These are phyloP conservation scores for Arachis stenosperma DNA, from an alignment of 306 rosid genomes.

Conservation along the genomic window DNA sequence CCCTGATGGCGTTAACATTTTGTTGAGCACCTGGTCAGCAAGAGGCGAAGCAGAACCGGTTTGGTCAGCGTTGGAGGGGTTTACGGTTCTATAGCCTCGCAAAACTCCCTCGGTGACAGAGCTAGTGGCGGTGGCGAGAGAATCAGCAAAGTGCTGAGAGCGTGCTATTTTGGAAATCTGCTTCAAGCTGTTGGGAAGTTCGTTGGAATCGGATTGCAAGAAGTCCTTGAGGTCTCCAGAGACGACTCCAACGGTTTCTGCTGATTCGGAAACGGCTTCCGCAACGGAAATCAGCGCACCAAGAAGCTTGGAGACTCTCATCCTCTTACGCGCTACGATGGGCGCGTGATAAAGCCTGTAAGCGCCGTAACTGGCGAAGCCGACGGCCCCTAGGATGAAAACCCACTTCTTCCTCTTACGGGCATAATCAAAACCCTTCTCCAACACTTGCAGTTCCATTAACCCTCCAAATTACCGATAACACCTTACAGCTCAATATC, in stretches of 20 bases:
- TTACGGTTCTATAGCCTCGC: constrained; percentile 49
- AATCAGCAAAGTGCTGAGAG: constrained; percentile 63
- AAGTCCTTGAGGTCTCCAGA: constrained; percentile 73
- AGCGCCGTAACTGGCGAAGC: constrained; percentile 62
- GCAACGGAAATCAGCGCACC: constrained; percentile 62
- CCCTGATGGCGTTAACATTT: constrained; percentile 63
- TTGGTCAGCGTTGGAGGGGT: constrained; percentile 23
- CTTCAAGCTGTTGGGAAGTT: constrained; percentile 69
- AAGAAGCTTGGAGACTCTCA: constrained; percentile 56
- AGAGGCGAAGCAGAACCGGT: constrained; percentile 32
- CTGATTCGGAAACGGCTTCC: constrained; percentile 65
- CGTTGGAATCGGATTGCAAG: constrained; percentile 68
- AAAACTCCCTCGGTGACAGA: constrained; percentile 62
- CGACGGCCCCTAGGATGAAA: constrained; percentile 51
- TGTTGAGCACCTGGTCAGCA: constrained; percentile 56
- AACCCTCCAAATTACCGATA: constrained; percentile 15
- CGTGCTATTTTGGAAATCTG: constrained; percentile 71
- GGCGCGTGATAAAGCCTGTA: constrained; percentile 64
- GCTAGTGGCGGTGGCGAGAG: constrained; percentile 56
- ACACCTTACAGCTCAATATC: constrained; percentile 20
- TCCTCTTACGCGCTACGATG: constrained; percentile 57
- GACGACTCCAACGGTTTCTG: constrained; percentile 63
- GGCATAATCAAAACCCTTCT: constrained; percentile 49
- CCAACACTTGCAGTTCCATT: constrained; percentile 59
- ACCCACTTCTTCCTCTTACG: constrained; percentile 65